Conservation (phyloP, 805 yeast species). For the Zygosaccharomyces bailii region DNA sequence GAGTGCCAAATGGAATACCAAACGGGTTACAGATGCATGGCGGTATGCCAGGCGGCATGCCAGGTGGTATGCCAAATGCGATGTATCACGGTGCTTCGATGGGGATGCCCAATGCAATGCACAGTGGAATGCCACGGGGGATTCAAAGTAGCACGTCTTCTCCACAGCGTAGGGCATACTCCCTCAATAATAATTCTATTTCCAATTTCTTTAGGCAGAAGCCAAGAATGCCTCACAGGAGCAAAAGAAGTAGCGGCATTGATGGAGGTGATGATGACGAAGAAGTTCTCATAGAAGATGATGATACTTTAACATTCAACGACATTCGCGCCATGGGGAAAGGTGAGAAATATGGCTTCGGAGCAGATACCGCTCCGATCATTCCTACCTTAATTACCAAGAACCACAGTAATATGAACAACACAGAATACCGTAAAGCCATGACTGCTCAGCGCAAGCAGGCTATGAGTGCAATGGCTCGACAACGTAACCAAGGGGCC, state of each 20-base stretch:
- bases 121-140: background rate
- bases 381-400: constrained; percentile 61
- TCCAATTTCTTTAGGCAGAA: constrained; percentile 28
- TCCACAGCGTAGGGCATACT: constrained; percentile 21
- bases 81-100: constrained; percentile 4
- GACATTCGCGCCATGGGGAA: constrained; percentile 63
- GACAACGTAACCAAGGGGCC: constrained; percentile 20
- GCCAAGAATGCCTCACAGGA: constrained; percentile 13
- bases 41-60: constrained; percentile 1
- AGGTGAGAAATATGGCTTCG: constrained; percentile 49
- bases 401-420: constrained; percentile 39
- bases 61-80: background rate
- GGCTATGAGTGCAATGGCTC: constrained; percentile 46
- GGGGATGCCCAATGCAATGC: constrained; percentile 22
- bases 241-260: constrained; percentile 22
- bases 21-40: background rate
- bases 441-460: constrained; percentile 64
- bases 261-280: constrained; percentile 40
- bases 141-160: constrained; percentile 17
- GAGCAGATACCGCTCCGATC: constrained; percentile 64
- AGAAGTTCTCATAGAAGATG: constrained; percentile 35
- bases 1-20: background rate
- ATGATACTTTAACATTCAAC: constrained; percentile 50
- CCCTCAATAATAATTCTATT: constrained; percentile 24
- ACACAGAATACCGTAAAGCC: constrained; percentile 64